Evolutionary conservation across 768 basidiomycete genomes (phyloP).

Genomic region (Leucosporidium yakuticum): DNA sequence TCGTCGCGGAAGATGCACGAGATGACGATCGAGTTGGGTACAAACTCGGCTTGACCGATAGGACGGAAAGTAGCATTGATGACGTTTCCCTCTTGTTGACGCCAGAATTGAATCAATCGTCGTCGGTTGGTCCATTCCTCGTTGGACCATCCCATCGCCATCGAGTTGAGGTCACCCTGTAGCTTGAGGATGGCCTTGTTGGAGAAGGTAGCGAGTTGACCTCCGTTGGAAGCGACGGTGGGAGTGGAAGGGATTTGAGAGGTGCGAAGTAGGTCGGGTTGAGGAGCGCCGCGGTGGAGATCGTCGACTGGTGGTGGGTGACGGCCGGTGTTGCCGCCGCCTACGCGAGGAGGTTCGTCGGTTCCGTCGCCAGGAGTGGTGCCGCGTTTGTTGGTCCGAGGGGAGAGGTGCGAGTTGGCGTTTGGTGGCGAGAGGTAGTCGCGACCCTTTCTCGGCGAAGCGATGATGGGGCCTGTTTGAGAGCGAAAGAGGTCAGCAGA

Average conservation of each 20-base stretch:
- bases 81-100: constrained; percentile 66
- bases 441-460: background rate
- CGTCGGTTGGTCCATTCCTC: constrained; percentile 65
- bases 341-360: background rate
- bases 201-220: constrained; percentile 11
- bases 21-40: constrained; percentile 70
- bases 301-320: background rate
- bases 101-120: constrained; percentile 78
- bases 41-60: constrained; percentile 67
- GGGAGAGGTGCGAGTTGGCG: constrained; percentile 1
- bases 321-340: background rate
- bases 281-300: background rate
- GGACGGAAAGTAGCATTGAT: constrained; percentile 74
- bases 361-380: background rate
- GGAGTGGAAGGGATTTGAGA: constrained; percentile 22
- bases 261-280: constrained; percentile 31
- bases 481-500: background rate
- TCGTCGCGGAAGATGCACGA: constrained; percentile 90
- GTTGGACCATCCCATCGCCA: constrained; percentile 49
- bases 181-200: constrained; percentile 41
- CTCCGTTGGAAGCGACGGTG: background rate
- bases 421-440: background rate
- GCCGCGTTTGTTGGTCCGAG: background rate
- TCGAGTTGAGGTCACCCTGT: constrained; percentile 44
- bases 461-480: background rate